Evolutionary conservation across 2,329 filamentous ascomycete species (phyloP).

Genomic region (Ceratocystis diversiconidia): DNA sequence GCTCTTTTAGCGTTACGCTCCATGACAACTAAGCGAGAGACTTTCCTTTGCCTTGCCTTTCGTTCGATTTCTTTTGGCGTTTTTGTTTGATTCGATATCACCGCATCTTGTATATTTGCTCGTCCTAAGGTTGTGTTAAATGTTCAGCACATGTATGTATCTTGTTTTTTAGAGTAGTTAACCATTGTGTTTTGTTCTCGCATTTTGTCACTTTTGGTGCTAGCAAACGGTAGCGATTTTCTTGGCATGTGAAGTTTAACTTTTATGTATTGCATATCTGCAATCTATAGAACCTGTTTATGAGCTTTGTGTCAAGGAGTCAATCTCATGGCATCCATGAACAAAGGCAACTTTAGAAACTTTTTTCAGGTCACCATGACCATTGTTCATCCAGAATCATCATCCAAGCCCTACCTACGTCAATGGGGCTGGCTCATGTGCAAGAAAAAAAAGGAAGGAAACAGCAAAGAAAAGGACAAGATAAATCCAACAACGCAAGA

Average conservation of each 20-base stretch:
- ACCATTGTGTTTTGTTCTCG: neutral
- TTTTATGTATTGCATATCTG: neutral
- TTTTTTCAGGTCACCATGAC: neutral
- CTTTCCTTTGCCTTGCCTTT: neutral
- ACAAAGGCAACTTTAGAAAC: neutral
- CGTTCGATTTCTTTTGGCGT: neutral
- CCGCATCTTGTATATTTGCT: neutral
- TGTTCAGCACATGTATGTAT: neutral
- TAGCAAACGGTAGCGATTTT: no score
- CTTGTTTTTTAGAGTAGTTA: neutral
- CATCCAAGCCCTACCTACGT: neutral
- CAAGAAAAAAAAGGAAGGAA: neutral
- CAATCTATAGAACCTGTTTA: neutral
- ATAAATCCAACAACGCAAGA: slow-evolving; percentile 1
- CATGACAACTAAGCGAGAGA: neutral
- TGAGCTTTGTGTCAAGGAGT: neutral
- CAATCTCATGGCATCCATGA: neutral
- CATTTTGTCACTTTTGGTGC: neutral
- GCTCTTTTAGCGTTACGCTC: neutral
- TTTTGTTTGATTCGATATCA: slow-evolving; percentile 7
- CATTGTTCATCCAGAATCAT: slow-evolving; percentile 3
- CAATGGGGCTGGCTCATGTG: neutral
- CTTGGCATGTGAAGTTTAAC: no score
- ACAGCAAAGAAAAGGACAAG: slow-evolving; percentile 5
- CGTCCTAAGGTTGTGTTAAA: neutral